A percentile compares a stretch with the other conserved stretches of the same genome.
Conservation (phyloP, 257 asterid genomes). For the Solanum dulcamara region DNA sequence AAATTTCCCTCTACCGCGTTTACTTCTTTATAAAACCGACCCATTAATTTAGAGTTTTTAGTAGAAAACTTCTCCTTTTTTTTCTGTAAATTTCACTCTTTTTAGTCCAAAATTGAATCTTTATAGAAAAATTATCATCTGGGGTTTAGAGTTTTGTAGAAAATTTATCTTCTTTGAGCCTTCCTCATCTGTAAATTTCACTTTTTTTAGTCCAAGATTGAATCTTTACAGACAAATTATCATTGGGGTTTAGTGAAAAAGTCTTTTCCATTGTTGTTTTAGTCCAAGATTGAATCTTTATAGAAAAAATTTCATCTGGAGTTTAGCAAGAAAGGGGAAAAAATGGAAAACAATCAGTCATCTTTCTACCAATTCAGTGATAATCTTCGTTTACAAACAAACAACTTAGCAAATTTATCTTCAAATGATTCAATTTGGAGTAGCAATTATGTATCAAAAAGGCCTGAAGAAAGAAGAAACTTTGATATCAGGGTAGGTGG, state of each 20-base stretch:
- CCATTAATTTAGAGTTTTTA: not conserved
- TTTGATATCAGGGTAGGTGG: conserved; percentile 68
- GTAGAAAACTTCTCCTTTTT: not conserved
- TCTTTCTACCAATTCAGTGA: conserved; percentile 94
- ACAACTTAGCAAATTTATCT: conserved; percentile 47
- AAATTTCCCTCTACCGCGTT: conserved; percentile 4
- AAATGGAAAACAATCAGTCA: conserved; percentile 45
- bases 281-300: not conserved
- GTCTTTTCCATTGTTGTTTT: not conserved
- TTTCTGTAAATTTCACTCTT: not conserved
- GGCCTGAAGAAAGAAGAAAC: conserved; percentile 62
- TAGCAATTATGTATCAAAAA: conserved; percentile 41
- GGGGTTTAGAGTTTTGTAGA: not conserved
- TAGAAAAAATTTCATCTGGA: not conserved
- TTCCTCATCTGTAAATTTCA: not conserved
- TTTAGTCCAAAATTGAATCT: not conserved
- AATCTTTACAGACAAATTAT: not conserved
- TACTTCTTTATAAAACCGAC: not conserved
- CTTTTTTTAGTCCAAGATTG: not conserved
- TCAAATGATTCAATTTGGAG: conserved; percentile 94
- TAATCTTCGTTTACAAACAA: conserved; percentile 61
- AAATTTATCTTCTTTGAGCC: not conserved
- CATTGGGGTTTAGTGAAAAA: not conserved
- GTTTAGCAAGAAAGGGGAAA: not conserved
- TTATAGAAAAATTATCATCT: not conserved